These are phyloP conservation scores for Maudiozyma humilis DNA, from an alignment of 1,139 yeast species.

Conservation along the genomic window DNA sequence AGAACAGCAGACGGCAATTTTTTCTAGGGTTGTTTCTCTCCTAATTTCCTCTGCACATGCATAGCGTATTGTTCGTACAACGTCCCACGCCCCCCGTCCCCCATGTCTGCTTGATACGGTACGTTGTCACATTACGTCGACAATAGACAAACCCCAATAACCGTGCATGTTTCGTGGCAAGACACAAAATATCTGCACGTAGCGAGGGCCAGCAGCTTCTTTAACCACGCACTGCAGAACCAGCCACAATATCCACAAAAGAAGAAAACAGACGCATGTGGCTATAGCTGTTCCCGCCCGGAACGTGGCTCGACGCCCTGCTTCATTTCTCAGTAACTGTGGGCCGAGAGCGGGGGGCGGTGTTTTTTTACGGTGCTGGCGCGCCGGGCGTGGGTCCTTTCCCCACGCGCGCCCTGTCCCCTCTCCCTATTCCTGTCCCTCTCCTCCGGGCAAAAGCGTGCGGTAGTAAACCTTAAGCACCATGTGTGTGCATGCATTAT, in stretches of 20 bases:
- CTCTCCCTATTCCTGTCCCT: background rate
- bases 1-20: no score
- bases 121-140: background rate
- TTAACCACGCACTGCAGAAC: background rate
- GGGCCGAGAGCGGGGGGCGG: background rate
- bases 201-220: background rate
- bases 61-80: no score
- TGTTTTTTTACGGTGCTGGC: background rate
- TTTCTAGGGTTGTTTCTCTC: no score
- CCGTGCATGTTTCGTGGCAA: background rate
- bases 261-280: background rate
- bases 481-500: background rate
- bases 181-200: background rate
- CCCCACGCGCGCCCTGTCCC: background rate
- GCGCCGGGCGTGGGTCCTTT: background rate
- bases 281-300: background rate
- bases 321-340: background rate
- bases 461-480: background rate
- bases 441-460: background rate
- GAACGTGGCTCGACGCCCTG: background rate
- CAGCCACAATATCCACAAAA: background rate
- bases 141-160: background rate
- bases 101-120: background rate
- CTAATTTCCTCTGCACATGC: no score
- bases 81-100: background rate